Percentiles rank a stretch among this genome's conserved stretches.
Conservation (phyloP, 2,329 filamentous ascomycete species). For the Ceratocystis lukuohia region DNA sequence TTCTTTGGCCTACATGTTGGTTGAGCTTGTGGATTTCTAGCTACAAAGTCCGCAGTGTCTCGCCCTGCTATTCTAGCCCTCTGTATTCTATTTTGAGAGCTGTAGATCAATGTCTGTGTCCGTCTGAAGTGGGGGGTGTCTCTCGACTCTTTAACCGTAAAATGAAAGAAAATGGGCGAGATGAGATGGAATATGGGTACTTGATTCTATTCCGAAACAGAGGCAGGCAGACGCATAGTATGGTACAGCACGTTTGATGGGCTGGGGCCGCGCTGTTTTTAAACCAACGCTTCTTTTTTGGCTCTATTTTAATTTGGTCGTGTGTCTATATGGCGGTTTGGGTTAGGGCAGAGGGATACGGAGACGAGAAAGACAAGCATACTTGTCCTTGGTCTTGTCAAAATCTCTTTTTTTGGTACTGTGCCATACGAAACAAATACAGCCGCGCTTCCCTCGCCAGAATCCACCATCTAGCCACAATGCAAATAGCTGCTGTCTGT, state of each 20-base stretch:
- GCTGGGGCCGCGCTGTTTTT: neutral
- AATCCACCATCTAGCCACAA: neutral
- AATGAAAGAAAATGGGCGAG: neutral
- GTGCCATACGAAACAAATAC: neutral
- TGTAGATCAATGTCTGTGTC: constrained; percentile 1
- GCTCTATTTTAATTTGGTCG: neutral
- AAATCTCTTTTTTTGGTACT: neutral
- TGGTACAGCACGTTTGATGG: neutral
- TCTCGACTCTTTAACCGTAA: neutral
- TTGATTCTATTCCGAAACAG: constrained; percentile 3
- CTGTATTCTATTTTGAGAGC: neutral
- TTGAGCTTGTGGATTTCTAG: neutral
- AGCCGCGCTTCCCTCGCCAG: neutral
- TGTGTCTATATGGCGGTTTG: no score
- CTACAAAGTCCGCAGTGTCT: neutral
- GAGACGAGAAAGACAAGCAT: neutral
- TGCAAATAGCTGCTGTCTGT: neutral
- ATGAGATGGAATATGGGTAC: neutral
- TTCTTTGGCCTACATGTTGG: neutral
- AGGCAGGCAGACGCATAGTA: neutral
- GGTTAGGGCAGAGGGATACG: no score
- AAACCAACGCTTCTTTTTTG: neutral
- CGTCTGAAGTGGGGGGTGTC: neutral
- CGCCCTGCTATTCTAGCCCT: neutral
- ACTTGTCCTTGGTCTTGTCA: neutral